Percentiles rank a stretch among this genome's conserved stretches.
Conservation (phyloP, 2,329 filamentous ascomycete species). For the Pezicula carpinea region DNA sequence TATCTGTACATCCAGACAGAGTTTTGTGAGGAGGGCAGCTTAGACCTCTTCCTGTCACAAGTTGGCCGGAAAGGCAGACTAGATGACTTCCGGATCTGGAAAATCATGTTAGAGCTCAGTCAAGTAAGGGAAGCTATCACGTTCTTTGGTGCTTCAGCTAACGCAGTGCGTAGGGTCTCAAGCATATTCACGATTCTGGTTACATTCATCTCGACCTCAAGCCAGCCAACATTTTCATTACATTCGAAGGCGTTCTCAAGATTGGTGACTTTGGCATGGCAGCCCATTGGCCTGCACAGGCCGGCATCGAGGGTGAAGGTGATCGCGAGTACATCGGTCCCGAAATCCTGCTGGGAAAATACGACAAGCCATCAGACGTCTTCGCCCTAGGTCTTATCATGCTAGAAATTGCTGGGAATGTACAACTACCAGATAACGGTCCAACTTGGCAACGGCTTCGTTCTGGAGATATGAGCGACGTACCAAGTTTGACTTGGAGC, state of each 20-base stretch:
- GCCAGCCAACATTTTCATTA: slow-evolving; percentile 78
- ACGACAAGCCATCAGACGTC: slow-evolving; percentile 87
- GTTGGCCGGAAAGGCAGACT: slow-evolving; percentile 79
- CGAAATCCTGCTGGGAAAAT: slow-evolving; percentile 81
- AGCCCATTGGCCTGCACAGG: slow-evolving; percentile 68
- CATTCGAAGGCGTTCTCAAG: slow-evolving; percentile 75
- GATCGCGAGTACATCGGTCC: slow-evolving; percentile 96
- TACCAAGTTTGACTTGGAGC: slow-evolving; percentile 83
- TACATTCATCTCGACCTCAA: slow-evolving; percentile 85
- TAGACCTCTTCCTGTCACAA: slow-evolving; percentile 79
- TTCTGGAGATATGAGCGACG: slow-evolving; percentile 81
- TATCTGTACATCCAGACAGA: slow-evolving; percentile 97
- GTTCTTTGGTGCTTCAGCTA: slow-evolving; percentile 7
- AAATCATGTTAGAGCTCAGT: slow-evolving; percentile 83
- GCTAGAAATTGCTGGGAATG: slow-evolving; percentile 90
- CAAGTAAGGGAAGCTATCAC: slow-evolving; percentile 52
- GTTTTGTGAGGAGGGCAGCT: slow-evolving; percentile 88
- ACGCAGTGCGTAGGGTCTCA: slow-evolving; percentile 61
- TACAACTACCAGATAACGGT: slow-evolving; percentile 89
- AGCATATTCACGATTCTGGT: slow-evolving; percentile 82
- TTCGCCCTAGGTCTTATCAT: slow-evolving; percentile 94
- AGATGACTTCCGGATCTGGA: slow-evolving; percentile 98
- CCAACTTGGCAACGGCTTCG: slow-evolving; percentile 85
- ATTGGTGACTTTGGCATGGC: slow-evolving; percentile 87
- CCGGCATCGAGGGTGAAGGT: slow-evolving; percentile 81